Base-by-base conservation (phyloP, 768 basidiomycete genomes). In the Cantharellus anzutake region DNA sequence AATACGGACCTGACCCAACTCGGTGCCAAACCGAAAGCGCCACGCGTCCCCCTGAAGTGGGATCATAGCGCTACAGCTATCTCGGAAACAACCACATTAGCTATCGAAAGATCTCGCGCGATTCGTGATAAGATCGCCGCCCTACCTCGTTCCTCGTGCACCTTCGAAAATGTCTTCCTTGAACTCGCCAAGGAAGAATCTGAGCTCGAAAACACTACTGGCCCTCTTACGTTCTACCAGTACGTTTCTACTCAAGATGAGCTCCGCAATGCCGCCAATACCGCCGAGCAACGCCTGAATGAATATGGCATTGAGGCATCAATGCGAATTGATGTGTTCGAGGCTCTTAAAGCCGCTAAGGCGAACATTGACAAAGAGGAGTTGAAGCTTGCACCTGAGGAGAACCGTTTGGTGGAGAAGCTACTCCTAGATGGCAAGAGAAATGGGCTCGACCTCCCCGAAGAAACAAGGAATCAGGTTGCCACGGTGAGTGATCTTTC, bases 291-390 rank as follows among this genome's bases (percentile, higher is more conserved):
- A n/a, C 72, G 79, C 40, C 71, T 81, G 16, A 80, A 83, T 59
- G 80, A 87, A 64, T 89, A 79, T 64, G 73, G 73, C 35, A 84
- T 90, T 59, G 85, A 91, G 66, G 74, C 78, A 0, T 82, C 81
- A 11, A 88, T 90, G 84, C 80, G 88, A 7, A 67, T 83, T 56
- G 90, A 93, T 66, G 77, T 92, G 55, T 92, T 78, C 74, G 73
- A 78, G 55, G 83, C 83, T 51, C 55, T 70, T 38, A 85, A 86
- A 69, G 71, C 77, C 3, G 86, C 86, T 0, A 75, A 83, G 66
- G 77, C 80, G 68, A 83, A 86, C 66, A 71, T 86, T 63, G 78
- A 79, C 65, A 72, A 71, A 60, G 77, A 80, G 3, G 81, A 80
- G 3, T 70, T 75, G 41, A 74, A 73, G 56, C 72, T 92, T 4